phyloP scores from a whole-genome alignment of 371 early-diverging fungal genomes.

The Mortierella sp. region DNA sequence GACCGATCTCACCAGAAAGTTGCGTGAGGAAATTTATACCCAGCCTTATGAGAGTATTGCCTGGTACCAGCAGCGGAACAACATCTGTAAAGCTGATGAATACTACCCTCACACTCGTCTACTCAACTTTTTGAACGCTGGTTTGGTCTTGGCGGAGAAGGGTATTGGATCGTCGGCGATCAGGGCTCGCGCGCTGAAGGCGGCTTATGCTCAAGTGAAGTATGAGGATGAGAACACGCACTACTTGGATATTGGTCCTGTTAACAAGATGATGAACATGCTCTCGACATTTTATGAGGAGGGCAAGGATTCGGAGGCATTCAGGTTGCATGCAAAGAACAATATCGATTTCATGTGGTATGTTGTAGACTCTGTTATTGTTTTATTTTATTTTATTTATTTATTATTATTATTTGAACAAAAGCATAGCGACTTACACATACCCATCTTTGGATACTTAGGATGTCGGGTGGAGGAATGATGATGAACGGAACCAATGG shows the following conservation, averaged over 20 bases:
- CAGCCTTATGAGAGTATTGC: constrained; percentile 85
- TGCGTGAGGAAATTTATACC: constrained; percentile 90
- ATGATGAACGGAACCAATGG: constrained; percentile 98
- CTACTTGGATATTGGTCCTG: constrained; percentile 91
- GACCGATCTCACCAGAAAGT: constrained; percentile 74
- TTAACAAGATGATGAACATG: constrained; percentile 95
- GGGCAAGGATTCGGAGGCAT: constrained; percentile 86
- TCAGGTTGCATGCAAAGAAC: constrained; percentile 79
- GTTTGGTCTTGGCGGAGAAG: constrained; percentile 24
- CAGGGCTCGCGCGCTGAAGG: constrained; percentile 78
- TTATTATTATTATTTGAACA: too few relatives aligned
- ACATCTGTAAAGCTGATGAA: constrained; percentile 84
- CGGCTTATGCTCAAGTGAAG: constrained; percentile 83
- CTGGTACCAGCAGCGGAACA: constrained; percentile 87
- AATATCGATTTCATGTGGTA: constrained; percentile 89
- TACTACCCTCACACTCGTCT: constrained; percentile 88
- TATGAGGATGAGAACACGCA: constrained; percentile 93
- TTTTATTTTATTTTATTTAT: too few relatives aligned
- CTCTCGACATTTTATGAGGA: constrained; percentile 85
- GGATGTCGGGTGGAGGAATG: constrained; percentile 91
- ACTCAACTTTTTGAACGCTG: constrained; percentile 80
- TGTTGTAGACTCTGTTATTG: neutral
- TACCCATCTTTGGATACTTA: constrained; percentile 2
- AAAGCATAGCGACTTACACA: too few relatives aligned
- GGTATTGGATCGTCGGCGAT: constrained; percentile 60